phyloP scores from a whole-genome alignment of 305 asterid species.

The Fraxinus xanthoxyloides region DNA sequence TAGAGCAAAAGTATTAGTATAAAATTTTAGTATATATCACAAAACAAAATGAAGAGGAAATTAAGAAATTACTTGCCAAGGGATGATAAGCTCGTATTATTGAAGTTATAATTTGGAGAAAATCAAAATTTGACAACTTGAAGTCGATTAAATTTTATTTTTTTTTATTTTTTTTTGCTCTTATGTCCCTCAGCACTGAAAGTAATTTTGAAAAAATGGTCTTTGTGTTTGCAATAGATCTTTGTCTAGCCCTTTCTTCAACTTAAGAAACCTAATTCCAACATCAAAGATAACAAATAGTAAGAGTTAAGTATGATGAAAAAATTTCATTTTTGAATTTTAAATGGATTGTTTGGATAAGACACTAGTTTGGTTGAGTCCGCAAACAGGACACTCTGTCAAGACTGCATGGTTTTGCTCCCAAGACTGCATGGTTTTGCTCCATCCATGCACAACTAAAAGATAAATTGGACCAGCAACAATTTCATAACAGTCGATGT shows the following conservation, averaged over 20 bases:
- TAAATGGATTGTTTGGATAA: background rate
- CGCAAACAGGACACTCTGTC: background rate
- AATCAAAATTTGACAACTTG: conserved; percentile 1
- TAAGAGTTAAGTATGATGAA: background rate
- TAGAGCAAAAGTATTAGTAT: conserved; percentile 24
- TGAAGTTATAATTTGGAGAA: background rate
- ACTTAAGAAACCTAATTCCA: background rate
- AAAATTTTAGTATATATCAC: background rate
- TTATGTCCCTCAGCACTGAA: background rate
- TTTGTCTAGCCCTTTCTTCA: background rate
- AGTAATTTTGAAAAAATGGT: conserved; percentile 2
- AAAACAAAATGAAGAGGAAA: background rate
- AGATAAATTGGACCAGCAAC: background rate
- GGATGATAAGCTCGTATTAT: background rate
- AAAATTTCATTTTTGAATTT: background rate
- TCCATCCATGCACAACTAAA: background rate
- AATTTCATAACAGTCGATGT: background rate
- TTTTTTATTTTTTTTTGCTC: background rate
- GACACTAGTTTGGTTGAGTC: background rate
- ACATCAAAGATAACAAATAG: background rate
- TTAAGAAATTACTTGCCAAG: conserved; percentile 10
- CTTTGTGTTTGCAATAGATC: background rate
- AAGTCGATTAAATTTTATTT: background rate
- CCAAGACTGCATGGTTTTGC: background rate
- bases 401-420: background rate